phyloP scores from a whole-genome alignment of 2,329 filamentous ascomycete genomes.

The Fusarium robinianum region DNA sequence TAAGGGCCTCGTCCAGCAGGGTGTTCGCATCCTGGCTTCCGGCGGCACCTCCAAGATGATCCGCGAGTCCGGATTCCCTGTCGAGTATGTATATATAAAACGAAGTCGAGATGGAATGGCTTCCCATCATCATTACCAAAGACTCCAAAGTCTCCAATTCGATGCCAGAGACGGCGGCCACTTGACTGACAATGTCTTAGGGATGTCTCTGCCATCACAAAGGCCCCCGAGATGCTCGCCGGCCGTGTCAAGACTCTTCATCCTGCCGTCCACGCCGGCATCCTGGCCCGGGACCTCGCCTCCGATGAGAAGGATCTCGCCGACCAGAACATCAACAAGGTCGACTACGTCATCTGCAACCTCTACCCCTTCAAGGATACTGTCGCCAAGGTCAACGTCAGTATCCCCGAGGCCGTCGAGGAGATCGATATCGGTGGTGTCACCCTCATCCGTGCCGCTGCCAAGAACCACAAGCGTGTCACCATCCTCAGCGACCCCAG shows the following conservation, averaged over 20 bases:
- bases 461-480: constrained; percentile 96
- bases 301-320: constrained; percentile 97
- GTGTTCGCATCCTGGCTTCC: constrained; percentile 91
- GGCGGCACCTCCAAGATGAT: constrained; percentile 97
- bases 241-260: constrained; percentile 89
- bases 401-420: constrained; percentile 93
- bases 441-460: constrained; percentile 91
- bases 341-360: constrained; percentile 97
- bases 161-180: too few species aligned
- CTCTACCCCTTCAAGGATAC: constrained; percentile 99
- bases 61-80: constrained; percentile 90
- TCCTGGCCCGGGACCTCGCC: constrained; percentile 90
- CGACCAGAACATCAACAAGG: constrained; percentile 92
- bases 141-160: too few species aligned
- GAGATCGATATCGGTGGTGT: constrained; percentile 99
- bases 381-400: constrained; percentile 94
- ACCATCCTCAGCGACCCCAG: constrained; percentile 93
- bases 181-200: constrained; percentile 54
- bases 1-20: constrained; percentile 84
- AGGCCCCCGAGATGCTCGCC: constrained; percentile 94
- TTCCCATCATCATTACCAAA: too few species aligned
- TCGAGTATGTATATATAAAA: constrained; percentile 70
- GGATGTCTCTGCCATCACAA: constrained; percentile 96
- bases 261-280: constrained; percentile 87
- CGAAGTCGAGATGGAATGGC: too few species aligned